Base-by-base conservation (phyloP, 441 rosid species). In the Adansonia grandidieri region DNA sequence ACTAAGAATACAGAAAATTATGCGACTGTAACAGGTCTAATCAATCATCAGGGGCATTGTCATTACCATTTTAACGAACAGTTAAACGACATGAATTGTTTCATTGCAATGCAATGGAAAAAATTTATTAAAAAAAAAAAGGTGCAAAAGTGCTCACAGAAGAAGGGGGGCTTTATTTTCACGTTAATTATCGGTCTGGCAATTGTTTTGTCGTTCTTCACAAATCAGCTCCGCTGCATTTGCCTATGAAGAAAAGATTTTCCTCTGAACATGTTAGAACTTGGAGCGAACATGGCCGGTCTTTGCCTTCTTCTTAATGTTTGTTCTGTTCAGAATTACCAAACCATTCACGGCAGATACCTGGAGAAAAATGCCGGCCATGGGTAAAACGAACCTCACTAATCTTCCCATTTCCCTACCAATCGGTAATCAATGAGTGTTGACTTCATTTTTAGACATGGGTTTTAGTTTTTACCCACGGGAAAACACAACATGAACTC, bases 11-110 rank as follows among this genome's bases (percentile, higher is more conserved):
- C 22, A 17, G 51, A 65, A 65, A 11, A 15, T 17, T 65, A 42
- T 42, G 50, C 51, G 17, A 40, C 51, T 65, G 22, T 9, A 65
- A 40, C 45, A 17, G 14, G 24, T 40, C 17, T 40, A 42, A 8
- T 17, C 20, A 42, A 17, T 17, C 53, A 4, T 44, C 45, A 28
- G 45, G 45, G 45, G 69, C 17, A n/a, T 66, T 17, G 48, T 5
- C 71, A 19, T 45, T 9, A 32, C 5, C 72, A 67, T 67, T 67
- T 45, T 44, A 9, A 45, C 54, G 72, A 67, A 45, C 53, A 19
- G 32, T 67, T 45, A 19, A 67, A 45, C 32, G 53, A 13, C 53
- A 20, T 10, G n/a, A 67, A 19, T 19, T 45, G 19, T 44, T 67
- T 67, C 24, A 19, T 45, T 67, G 72, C 54, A 45, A 17, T 7